A percentile compares a stretch with the other conserved stretches of the same genome.
Conservation (phyloP, 2,329 filamentous ascomycete genomes). For the Pezicula neosporulosa region DNA sequence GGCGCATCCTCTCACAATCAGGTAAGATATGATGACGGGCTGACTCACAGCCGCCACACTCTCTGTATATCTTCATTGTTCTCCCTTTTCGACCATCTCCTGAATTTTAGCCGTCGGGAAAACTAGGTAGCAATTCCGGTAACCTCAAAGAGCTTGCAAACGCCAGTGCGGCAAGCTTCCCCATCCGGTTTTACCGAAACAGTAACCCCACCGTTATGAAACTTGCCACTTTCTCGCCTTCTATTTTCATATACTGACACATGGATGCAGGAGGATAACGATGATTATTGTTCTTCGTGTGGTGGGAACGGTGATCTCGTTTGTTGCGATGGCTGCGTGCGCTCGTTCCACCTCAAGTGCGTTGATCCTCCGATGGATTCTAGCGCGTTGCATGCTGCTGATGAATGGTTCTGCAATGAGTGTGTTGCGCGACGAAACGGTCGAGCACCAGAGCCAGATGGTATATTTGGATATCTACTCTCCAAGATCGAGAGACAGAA, state of each 20-base stretch:
- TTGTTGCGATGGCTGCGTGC: slow-evolving; percentile 89
- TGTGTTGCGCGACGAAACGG: slow-evolving; percentile 51
- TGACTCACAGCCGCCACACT: neutral
- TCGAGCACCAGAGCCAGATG: slow-evolving; percentile 38
- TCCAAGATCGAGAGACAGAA: slow-evolving; percentile 64
- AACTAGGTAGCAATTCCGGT: neutral
- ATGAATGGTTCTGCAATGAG: slow-evolving; percentile 83
- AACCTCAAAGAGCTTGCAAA: slow-evolving; percentile 8
- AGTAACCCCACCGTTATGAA: slow-evolving; percentile 21
- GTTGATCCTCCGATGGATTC: slow-evolving; percentile 69
- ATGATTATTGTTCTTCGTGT: slow-evolving; percentile 87
- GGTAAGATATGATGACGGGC: slow-evolving; percentile 38
- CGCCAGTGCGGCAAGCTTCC: slow-evolving; percentile 24
- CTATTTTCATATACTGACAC: slow-evolving; percentile 17
- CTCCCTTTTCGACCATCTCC: neutral
- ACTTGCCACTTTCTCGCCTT: slow-evolving; percentile 13
- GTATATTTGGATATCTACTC: slow-evolving; percentile 60
- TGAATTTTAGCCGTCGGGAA: neutral
- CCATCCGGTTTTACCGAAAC: slow-evolving; percentile 28
- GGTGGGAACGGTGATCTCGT: slow-evolving; percentile 79
- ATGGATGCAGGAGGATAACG: slow-evolving; percentile 63
- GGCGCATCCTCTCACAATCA: slow-evolving; percentile 36
- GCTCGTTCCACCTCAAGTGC: slow-evolving; percentile 88
- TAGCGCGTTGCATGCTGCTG: slow-evolving; percentile 52
- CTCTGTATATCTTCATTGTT: slow-evolving; percentile 1